Base-by-base conservation (phyloP, 257 asterid species). In the Fraxinus quadrangulata region DNA sequence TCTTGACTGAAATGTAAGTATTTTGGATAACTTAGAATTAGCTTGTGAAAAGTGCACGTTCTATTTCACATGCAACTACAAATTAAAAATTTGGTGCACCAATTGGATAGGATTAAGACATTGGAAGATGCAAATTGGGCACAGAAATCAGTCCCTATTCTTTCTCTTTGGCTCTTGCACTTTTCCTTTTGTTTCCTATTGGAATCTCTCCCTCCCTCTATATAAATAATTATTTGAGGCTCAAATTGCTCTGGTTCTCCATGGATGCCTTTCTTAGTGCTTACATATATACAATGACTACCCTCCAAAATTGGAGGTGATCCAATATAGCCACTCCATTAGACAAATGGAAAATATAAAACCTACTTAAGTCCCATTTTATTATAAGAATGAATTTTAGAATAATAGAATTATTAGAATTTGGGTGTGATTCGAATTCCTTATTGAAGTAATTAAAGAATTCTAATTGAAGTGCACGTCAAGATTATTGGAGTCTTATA, bases 101-200 rank as follows among this genome's bases (percentile, higher is more conserved):
- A 69, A 77, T 4, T 65, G 80, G 75, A 77, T 65, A 70, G 30
- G 16, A 8, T 23, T n/a, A 61, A 61, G 68, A 61, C 68, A 21
- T 61, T 61, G 72, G 75, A 39, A 81, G 67, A 40, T 54, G 82
- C 82, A 80, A 75, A 67, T 75, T 78, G 78, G 73, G 54, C 63
- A 8, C 12, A 8, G 13, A 39, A 39, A 67, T 71, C 78, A 28
- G 75, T 73, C 36, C 63, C 12, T 78, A 80, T 61, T 77, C 61
- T 66, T 21, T 42, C 51, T 45, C 30, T 79, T 90, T 88, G 96
- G 88, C 85, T 36, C 71, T 87, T 88, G 54, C 75, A 67, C 78
- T 88, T 84, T 82, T 84, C 82, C 33, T 80, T 75, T 83, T 79
- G 81, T 83, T 63, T 34, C 34, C 65, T 45, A 40, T 76, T 73